A percentile compares a stretch with the other conserved stretches of the same genome.
These are phyloP conservation scores for Colletotrichum liriopes DNA, from an alignment of 2,329 filamentous ascomycete species.

Conservation along the genomic window DNA sequence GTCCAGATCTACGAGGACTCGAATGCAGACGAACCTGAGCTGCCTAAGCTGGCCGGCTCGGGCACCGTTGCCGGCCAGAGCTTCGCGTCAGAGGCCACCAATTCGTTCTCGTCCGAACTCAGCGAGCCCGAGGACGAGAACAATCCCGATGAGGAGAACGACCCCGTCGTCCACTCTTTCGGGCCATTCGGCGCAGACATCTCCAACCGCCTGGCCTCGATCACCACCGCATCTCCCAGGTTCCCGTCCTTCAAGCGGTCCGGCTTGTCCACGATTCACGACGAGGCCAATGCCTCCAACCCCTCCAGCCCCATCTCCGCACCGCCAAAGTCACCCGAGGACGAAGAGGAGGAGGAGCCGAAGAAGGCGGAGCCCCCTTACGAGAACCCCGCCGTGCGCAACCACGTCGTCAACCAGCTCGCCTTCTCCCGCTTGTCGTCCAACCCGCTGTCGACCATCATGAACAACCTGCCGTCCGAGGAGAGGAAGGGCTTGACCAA, in stretches of 20 bases:
- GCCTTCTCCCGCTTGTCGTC: conserved; percentile 95
- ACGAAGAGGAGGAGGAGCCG: conserved; percentile 34
- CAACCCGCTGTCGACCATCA: conserved; percentile 89
- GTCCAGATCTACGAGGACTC: conserved; percentile 47
- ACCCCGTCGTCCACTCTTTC: conserved; percentile 92
- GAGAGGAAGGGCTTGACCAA: conserved; percentile 73
- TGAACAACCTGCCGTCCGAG: conserved; percentile 84
- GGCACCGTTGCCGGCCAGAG: conserved; percentile 55
- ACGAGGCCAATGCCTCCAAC: conserved; percentile 28
- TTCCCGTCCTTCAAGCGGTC: conserved; percentile 47
- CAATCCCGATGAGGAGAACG: conserved; percentile 91
- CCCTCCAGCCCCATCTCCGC: conserved; percentile 39
- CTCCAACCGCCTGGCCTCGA: conserved; percentile 84
- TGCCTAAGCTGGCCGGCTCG: conserved; percentile 51
- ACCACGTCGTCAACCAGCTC: conserved; percentile 95
- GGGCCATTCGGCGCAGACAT: conserved; percentile 91
- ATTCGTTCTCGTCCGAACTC: conserved; percentile 71
- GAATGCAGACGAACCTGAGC: conserved; percentile 52
- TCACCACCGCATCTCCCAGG: conserved; percentile 79
- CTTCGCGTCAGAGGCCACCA: conserved; percentile 66
- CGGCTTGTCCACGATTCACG: conserved; percentile 22
- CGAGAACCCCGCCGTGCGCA: conserved; percentile 68
- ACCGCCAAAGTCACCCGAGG: conserved; percentile 26
- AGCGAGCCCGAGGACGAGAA: conserved; percentile 64
- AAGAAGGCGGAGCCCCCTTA: conserved; percentile 42